Percentiles rank a stretch among this genome's conserved stretches.
phyloP scores from a whole-genome alignment of 2,329 filamentous ascomycete species.

The Emmonsiellopsis sp. region DNA sequence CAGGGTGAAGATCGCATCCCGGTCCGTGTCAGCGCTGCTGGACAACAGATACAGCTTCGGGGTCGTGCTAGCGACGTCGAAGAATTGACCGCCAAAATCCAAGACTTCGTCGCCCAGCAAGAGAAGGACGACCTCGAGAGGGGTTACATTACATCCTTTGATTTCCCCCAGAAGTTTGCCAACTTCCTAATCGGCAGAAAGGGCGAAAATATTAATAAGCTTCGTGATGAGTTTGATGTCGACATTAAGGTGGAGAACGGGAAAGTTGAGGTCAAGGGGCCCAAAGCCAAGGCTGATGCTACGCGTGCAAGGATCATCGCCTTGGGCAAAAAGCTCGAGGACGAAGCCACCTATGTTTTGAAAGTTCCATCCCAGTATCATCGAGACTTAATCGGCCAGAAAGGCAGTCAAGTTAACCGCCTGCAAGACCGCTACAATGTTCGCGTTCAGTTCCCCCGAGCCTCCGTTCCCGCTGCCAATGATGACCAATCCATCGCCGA shows the following conservation, averaged over 20 bases:
- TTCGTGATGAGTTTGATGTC: conserved; percentile 61
- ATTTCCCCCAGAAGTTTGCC: conserved; percentile 90
- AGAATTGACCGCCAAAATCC: conserved; percentile 62
- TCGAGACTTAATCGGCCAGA: conserved; percentile 81
- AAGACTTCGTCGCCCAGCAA: conserved; percentile 74
- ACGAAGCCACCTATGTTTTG: conserved; percentile 77
- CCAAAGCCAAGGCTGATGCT: conserved; percentile 84
- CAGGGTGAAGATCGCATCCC: conserved; percentile 44
- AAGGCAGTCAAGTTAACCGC: conserved; percentile 80
- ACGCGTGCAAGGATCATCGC: conserved; percentile 74
- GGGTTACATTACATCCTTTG: conserved; percentile 74
- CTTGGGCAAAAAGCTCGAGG: conserved; percentile 73
- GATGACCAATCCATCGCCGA: conserved; percentile 67
- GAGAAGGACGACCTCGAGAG: conserved; percentile 90
- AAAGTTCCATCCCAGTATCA: conserved; percentile 94
- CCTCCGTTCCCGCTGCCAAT: conserved; percentile 33
- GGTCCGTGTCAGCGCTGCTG: conserved; percentile 46
- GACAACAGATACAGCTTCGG: conserved; percentile 57
- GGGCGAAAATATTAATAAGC: conserved; percentile 60
- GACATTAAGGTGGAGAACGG: conserved; percentile 87
- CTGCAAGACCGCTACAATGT: conserved; percentile 90
- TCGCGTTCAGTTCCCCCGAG: conserved; percentile 88
- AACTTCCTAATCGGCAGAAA: conserved; percentile 68
- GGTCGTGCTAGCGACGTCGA: conserved; percentile 68
- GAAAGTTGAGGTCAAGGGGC: conserved; percentile 90